A percentile compares a stretch with the other conserved stretches of the same genome.
Conservation (phyloP, 345 rosid genomes). For the Rhodomyrtus tomentosa region DNA sequence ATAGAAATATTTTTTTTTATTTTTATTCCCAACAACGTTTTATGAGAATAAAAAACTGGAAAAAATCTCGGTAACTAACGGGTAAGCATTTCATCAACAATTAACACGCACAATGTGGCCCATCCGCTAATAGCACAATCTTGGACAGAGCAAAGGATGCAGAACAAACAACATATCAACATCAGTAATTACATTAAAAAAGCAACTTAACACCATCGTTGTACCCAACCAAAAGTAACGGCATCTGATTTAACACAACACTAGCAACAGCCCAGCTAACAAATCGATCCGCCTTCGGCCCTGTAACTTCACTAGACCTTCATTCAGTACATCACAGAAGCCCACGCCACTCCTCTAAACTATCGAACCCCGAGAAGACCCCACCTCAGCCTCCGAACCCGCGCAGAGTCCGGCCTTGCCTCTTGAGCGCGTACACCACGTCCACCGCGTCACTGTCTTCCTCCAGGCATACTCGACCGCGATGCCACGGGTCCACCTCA, state of each 20-base stretch:
- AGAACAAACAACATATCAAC: not conserved
- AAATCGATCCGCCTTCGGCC: not conserved
- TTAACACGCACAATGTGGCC: not conserved
- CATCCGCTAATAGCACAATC: not conserved
- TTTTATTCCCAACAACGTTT: too few species aligned
- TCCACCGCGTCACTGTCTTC: constrained; percentile 6
- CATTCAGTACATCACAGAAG: not conserved
- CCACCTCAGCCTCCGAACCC: not conserved
- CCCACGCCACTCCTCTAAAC: not conserved
- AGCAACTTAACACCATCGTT: not conserved
- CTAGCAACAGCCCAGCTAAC: not conserved
- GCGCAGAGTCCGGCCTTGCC: not conserved
- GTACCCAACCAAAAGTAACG: not conserved
- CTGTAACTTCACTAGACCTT: not conserved
- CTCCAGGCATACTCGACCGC: constrained; percentile 3
- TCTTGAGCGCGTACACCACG: constrained; percentile 1
- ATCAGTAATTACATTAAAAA: not conserved
- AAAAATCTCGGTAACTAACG: too few species aligned
- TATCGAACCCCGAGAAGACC: not conserved
- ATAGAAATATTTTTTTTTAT: too few species aligned
- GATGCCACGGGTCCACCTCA: too few species aligned
- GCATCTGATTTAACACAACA: not conserved
- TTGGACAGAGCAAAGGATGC: not conserved
- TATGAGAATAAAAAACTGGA: too few species aligned
- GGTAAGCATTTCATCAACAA: not conserved